Evolutionary conservation across 1,284 basidiomycete species (phyloP), one percentile per base, ranked within the genome.

Genomic region (Ustilago hordei): DNA sequence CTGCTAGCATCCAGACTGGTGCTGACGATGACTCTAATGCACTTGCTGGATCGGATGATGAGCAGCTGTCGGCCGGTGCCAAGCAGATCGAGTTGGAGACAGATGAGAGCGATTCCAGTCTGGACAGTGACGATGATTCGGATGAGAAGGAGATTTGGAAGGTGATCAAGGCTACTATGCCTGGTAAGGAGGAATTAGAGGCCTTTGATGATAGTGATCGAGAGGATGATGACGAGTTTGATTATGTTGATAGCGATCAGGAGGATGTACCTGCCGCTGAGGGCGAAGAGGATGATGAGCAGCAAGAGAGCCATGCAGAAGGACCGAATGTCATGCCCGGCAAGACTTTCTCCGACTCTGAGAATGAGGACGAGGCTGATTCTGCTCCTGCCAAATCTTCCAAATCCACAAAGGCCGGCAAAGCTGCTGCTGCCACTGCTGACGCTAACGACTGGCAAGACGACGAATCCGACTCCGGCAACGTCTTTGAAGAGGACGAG

Each of bases 111-210:
- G 57, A 59, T 48, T 61, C 65, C 15, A 57, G 47, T 19, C 19
- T 71, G 31, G 72, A 77, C 41, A 78, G 73, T 55, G 69, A 71
- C 35, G 79, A 78, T 23, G 78, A 78, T 58, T 80, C 81, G 41
- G 82, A 84, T 38, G 82, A 80, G 79, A 81, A 81, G 12, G 87
- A 87, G 71, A 86, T 88, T 32, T 88, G 87, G 87, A 81, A 84
- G 64, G 87, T 86, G 19, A 88, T 88, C 87, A 84, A 85, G 77
- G 75, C 78, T n/a, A 82, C 82, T 2, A 85, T 88, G 84, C 86
- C 87, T 0, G 75, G 90, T 11, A 85, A 90, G 15, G 89, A 92
- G 58, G 88, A 92, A 68, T 89, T 90, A 9, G 92, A 89, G 66
- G 78, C 66, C 5, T 17, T 75, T 15, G 71, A 75, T 11, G 78